Conservation (phyloP, 306 rosid genomes). For the Glycine latifolia region DNA sequence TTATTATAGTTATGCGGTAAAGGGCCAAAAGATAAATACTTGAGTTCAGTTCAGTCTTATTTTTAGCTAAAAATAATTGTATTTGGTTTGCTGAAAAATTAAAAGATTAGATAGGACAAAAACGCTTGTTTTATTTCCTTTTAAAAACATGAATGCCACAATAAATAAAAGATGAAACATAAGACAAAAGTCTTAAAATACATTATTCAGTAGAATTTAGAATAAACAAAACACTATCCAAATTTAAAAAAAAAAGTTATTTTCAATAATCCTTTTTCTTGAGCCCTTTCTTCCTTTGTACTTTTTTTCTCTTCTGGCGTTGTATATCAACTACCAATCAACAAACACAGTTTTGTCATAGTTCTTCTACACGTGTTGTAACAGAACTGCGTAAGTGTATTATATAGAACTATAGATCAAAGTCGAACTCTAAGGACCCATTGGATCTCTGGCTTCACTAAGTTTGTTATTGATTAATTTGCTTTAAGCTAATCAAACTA, state of each 20-base stretch:
- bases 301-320: neutral
- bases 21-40: neutral
- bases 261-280: neutral
- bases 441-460: neutral
- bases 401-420: neutral
- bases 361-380: neutral
- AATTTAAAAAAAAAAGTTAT: too few relatives aligned
- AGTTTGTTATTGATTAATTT: neutral
- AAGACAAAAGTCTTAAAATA: neutral
- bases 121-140: neutral
- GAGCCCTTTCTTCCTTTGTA: neutral
- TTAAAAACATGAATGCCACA: neutral
- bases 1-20: neutral
- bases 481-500: slow-evolving; percentile 5
- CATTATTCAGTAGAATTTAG: neutral
- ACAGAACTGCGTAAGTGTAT: neutral
- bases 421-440: neutral
- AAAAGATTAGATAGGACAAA: neutral
- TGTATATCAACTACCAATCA: neutral
- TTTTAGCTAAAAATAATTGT: too few relatives aligned
- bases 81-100: neutral
- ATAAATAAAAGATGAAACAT: neutral
- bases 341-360: neutral
- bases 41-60: neutral
- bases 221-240: neutral